Evolutionary conservation across 345 rosid species (phyloP).

Genomic region (Hevea brasiliensis): DNA sequence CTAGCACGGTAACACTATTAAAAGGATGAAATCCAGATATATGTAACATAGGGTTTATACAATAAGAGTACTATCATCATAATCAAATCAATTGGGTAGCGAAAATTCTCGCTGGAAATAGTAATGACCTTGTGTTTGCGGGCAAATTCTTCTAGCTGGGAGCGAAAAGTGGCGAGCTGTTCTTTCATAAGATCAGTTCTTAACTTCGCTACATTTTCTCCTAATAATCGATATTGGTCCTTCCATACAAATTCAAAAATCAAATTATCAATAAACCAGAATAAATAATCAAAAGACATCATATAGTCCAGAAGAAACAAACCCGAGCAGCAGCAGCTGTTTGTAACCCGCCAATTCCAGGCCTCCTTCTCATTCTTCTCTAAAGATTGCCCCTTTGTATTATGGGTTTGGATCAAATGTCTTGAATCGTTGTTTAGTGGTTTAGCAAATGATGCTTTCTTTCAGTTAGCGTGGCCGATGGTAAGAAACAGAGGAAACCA

Average conservation of each 20-base stretch:
- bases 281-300: neutral
- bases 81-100: neutral
- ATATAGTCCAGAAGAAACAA: constrained; percentile 15
- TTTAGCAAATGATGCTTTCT: neutral
- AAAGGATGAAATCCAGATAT: neutral
- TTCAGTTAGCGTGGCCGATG: too few species aligned
- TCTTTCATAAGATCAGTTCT: constrained; percentile 92
- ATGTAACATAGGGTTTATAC: neutral
- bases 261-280: neutral
- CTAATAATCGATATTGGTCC: constrained; percentile 79
- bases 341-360: constrained; percentile 88
- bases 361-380: constrained; percentile 64
- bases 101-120: neutral
- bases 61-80: neutral
- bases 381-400: neutral
- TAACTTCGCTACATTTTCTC: constrained; percentile 89
- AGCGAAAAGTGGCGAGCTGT: constrained; percentile 83
- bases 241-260: constrained; percentile 10
- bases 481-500: too few species aligned
- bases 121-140: constrained; percentile 80
- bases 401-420: neutral
- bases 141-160: constrained; percentile 89
- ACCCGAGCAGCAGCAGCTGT: constrained; percentile 81
- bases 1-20: neutral
- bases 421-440: neutral